Evolutionary conservation across 192 early-diverging fungal genomes (phyloP).

Genomic region (Backusella psychrophila): DNA sequence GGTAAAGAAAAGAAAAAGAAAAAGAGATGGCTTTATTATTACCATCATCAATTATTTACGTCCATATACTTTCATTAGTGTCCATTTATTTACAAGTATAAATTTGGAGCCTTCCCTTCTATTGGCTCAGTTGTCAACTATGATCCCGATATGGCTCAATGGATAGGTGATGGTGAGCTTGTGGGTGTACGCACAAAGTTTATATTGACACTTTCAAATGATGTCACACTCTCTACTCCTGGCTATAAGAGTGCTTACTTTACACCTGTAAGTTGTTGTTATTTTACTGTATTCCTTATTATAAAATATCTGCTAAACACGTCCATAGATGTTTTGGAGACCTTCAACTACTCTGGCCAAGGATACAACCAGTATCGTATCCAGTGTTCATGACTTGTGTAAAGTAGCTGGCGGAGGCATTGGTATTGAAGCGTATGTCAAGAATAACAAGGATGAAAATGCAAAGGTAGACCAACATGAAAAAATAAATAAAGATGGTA

Average conservation of each 20-base stretch:
- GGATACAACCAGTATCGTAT: background rate
- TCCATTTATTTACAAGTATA: conserved; percentile 26
- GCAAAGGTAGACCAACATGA: background rate
- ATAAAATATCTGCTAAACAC: background rate
- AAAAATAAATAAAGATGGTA: background rate
- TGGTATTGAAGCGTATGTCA: background rate
- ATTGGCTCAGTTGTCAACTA: conserved; percentile 31
- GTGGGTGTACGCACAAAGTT: conserved; percentile 28
- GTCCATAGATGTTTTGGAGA: conserved; percentile 16
- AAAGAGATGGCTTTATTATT: background rate
- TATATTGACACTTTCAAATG: conserved; percentile 11
- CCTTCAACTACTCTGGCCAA: background rate
- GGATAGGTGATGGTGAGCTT: conserved; percentile 33
- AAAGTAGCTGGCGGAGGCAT: conserved; percentile 11
- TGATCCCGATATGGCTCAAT: conserved; percentile 30
- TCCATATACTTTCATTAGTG: background rate
- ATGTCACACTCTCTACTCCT: background rate
- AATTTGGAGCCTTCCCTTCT: conserved; percentile 10
- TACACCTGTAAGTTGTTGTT: conserved; percentile 2
- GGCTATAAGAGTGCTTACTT: background rate
- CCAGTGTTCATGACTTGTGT: background rate
- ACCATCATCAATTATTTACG: no score
- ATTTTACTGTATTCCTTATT: background rate
- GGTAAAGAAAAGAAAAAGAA: background rate
- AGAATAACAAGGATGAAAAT: background rate